Percentiles rank a stretch among this genome's conserved stretches.
These are phyloP conservation scores for Dillenia suffruticosa DNA, from an alignment of 164 flowering plant species.

Conservation along the genomic window DNA sequence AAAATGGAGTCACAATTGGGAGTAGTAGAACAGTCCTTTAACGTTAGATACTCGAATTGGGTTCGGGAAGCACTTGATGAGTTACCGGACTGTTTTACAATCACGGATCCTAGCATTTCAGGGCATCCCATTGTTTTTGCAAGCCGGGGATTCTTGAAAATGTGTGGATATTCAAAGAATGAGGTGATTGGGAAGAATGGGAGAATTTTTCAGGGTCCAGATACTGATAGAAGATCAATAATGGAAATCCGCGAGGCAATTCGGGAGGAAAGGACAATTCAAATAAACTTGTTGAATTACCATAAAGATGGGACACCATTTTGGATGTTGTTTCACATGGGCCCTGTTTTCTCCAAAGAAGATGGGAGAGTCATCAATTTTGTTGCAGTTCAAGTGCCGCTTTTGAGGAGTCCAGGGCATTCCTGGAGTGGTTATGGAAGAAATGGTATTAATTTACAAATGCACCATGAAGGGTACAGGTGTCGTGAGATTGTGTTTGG, in stretches of 20 bases:
- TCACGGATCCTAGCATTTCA: slow-evolving; percentile 77
- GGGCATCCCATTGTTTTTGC: slow-evolving; percentile 95
- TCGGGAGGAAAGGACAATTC: slow-evolving; percentile 50
- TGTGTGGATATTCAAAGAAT: slow-evolving; percentile 63
- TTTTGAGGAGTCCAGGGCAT: slow-evolving; percentile 29
- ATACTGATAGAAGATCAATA: slow-evolving; percentile 60
- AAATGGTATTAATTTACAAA: slow-evolving; percentile 22
- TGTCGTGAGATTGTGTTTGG: slow-evolving; percentile 39
- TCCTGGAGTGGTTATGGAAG: slow-evolving; percentile 22
- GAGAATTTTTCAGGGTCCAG: slow-evolving; percentile 78
- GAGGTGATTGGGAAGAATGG: slow-evolving; percentile 85
- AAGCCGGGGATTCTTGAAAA: slow-evolving; percentile 72
- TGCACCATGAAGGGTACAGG: slow-evolving; percentile 27
- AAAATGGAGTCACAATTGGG: slow-evolving; percentile 49
- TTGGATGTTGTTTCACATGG: slow-evolving; percentile 84
- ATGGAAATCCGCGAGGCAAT: slow-evolving; percentile 80
- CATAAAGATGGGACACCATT: slow-evolving; percentile 81
- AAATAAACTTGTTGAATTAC: slow-evolving; percentile 68
- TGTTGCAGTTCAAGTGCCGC: slow-evolving; percentile 82
- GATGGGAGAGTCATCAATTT: slow-evolving; percentile 75
- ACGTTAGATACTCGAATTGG: slow-evolving; percentile 44
- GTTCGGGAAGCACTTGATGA: slow-evolving; percentile 66
- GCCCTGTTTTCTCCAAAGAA: slow-evolving; percentile 62
- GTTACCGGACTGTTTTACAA: slow-evolving; percentile 60
- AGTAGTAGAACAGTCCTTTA: slow-evolving; percentile 48